phyloP scores from a whole-genome alignment of 164 flowering plant genomes.

The Akebia trifoliata region DNA sequence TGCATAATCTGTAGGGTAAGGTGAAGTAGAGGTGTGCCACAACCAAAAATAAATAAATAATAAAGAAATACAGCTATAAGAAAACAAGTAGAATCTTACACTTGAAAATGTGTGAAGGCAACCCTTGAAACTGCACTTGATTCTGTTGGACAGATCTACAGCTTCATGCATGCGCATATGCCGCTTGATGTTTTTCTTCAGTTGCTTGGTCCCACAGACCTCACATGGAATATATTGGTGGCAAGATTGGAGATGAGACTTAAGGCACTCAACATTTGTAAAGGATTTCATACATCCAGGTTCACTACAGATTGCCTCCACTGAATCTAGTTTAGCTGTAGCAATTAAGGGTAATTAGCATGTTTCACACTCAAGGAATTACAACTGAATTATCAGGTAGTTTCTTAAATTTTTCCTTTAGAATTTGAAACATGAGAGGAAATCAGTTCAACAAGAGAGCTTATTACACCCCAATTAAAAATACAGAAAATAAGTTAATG shows the following conservation, averaged over 20 bases:
- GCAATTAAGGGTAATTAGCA: not conserved
- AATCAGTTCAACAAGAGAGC: too few relatives aligned
- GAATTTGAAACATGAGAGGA: too few relatives aligned
- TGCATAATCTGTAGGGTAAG: not conserved
- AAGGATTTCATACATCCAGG: constrained; percentile 71
- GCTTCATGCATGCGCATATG: constrained; percentile 42
- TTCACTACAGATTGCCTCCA: constrained; percentile 71
- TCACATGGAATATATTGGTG: constrained; percentile 66
- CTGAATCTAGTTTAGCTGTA: constrained; percentile 65
- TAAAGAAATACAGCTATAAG: not conserved
- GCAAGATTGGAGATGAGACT: constrained; percentile 50
- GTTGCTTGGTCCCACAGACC: constrained; percentile 65
- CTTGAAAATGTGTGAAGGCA: constrained; percentile 55
- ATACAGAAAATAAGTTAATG: too few relatives aligned
- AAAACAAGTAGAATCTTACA: constrained; percentile 34
- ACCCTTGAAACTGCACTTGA: constrained; percentile 48
- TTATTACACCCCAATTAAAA: too few relatives aligned
- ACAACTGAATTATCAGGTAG: too few relatives aligned
- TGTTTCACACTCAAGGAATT: not conserved
- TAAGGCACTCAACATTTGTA: constrained; percentile 60
- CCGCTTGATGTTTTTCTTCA: constrained; percentile 74
- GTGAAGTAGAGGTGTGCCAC: not conserved
- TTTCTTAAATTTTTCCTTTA: too few relatives aligned
- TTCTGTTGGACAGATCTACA: constrained; percentile 21
- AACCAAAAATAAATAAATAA: not conserved